Evolutionary conservation across 257 asterid genomes (phyloP), one percentile per base, ranked within the genome.

Genomic region (Ballota nigra): DNA sequence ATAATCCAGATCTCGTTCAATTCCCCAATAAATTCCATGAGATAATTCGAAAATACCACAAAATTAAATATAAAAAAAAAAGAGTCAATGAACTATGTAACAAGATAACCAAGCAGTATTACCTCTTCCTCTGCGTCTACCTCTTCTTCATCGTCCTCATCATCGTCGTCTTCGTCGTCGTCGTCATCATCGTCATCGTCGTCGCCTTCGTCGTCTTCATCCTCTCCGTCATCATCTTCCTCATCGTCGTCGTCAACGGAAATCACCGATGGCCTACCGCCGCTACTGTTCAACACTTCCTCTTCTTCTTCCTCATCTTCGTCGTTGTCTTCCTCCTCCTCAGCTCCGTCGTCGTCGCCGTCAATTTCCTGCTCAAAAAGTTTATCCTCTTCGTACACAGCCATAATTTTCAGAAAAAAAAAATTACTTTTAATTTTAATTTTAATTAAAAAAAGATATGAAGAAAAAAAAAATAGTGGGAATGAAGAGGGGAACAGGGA

Each of bases 331-430:
- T 69, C 83, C 0, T 67, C 76, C 11, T 36, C 83, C 3, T 68
- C 83, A 3, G 65, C 83, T 36, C 60, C 80, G 68, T 61, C 83
- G 5, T 77, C 80, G 22, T 80, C 83, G 2, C 72, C 85, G 62
- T 78, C 83, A 34, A 82, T 55, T 60, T 69, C 82, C 72, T 80
- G 45, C 81, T 79, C 84, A 31, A 81, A 75, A 2, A 79, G 84
- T 15, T 77, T 74, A 66, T 80, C 89, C 68, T 87, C 89, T 22
- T 82, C 93, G 41, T 74, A 77, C 24, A 83, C 87, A 68, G 90
- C 86, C 94, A 88, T 85, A 59, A 68, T 77, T 68, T 41, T 64
- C 76, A 74, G 63, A 72, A 63, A 67, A 72, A 67, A 41, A 72
- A n/a, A n/a, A n/a, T 47, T 71, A 2, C 20, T 7, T 43, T 71